phyloP scores from a whole-genome alignment of 345 rosid species.

The Populus tremula region DNA sequence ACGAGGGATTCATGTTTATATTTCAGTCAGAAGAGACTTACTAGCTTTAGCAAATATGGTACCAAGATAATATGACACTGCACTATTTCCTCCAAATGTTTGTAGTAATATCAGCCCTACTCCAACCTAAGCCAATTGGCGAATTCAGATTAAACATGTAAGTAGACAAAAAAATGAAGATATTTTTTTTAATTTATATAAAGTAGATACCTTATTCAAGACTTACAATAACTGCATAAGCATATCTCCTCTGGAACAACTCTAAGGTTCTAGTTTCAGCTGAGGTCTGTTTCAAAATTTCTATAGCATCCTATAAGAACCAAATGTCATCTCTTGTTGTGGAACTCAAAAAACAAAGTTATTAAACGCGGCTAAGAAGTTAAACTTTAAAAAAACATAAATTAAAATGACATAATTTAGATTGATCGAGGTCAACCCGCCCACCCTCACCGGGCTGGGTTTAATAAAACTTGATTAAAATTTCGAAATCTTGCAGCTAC shows the following conservation, averaged over 20 bases:
- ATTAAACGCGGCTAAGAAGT: no score
- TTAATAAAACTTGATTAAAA: neutral
- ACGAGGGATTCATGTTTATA: neutral
- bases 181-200: neutral
- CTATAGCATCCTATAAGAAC: neutral
- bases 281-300: neutral
- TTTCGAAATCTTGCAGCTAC: neutral
- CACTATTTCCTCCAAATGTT: constrained; percentile 52
- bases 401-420: no score
- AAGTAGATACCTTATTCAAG: neutral
- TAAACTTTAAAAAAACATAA: no score
- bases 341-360: neutral
- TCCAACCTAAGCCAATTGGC: constrained; percentile 38
- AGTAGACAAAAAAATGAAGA: neutral
- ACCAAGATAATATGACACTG: constrained; percentile 40
- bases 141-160: neutral
- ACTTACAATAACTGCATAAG: neutral
- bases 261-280: neutral
- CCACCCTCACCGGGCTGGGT: no score
- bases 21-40: constrained; percentile 7
- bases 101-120: constrained; percentile 62
- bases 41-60: constrained; percentile 53
- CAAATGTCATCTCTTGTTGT: neutral
- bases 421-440: no score
- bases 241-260: constrained; percentile 9